Conservation (phyloP, 352 stramenopile genomes). For the Globisporangium iwayamae region DNA sequence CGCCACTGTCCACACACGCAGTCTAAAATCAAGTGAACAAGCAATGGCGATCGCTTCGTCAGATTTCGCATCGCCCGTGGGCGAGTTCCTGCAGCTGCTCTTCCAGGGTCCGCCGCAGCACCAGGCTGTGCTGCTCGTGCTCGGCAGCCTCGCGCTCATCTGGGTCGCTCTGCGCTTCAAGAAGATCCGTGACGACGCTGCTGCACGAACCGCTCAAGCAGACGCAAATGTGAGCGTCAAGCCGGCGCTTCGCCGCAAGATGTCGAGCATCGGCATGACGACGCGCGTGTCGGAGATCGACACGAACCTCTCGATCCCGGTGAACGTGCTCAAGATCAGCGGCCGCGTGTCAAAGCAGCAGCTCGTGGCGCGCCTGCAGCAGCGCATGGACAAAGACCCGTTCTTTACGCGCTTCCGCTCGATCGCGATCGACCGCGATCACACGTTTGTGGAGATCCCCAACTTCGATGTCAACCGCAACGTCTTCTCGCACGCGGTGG, state of each 20-base stretch:
- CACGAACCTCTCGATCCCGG: slow-evolving; percentile 74
- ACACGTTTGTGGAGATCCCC: slow-evolving; percentile 55
- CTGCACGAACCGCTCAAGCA: slow-evolving; percentile 10
- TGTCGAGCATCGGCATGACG: slow-evolving; percentile 68
- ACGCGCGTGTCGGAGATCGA: slow-evolving; percentile 72
- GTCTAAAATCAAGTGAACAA: no score
- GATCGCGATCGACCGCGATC: slow-evolving; percentile 39
- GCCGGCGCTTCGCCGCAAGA: slow-evolving; percentile 42
- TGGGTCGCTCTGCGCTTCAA: slow-evolving; percentile 15
- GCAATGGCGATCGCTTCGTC: neutral
- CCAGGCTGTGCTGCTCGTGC: slow-evolving; percentile 18
- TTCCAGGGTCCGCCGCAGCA: slow-evolving; percentile 16
- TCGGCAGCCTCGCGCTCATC: slow-evolving; percentile 17
- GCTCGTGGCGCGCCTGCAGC: slow-evolving; percentile 47
- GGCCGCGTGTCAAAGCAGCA: slow-evolving; percentile 40
- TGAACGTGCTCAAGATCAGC: slow-evolving; percentile 56
- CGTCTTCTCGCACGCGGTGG: slow-evolving; percentile 52
- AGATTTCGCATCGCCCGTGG: neutral
- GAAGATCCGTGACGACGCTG: neutral
- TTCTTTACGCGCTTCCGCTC: slow-evolving; percentile 77
- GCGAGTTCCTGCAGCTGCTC: slow-evolving; percentile 14
- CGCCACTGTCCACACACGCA: neutral
- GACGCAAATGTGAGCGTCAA: slow-evolving; percentile 3
- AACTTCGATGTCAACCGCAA: slow-evolving; percentile 54
- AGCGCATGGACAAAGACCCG: slow-evolving; percentile 41